phyloP scores from a whole-genome alignment of 345 rosid species.

The Aquilaria yunnanensis region DNA sequence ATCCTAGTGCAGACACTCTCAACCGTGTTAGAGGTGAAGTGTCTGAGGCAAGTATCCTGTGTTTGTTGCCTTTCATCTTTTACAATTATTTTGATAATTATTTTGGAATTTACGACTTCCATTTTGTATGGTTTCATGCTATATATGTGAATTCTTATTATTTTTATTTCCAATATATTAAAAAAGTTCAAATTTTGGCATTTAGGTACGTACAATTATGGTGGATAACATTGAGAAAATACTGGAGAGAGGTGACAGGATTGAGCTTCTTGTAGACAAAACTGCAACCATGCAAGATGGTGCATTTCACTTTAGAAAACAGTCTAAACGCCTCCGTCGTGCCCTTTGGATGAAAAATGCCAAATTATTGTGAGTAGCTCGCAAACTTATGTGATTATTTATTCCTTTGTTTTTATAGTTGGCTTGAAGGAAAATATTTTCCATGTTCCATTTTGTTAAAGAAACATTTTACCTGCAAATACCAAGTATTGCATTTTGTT shows the following conservation, averaged over 20 bases:
- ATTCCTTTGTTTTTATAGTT: slow-evolving; percentile 1
- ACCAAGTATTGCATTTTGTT: no score
- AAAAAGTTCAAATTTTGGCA: not conserved
- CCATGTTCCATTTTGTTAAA: no score
- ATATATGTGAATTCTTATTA: slow-evolving; percentile 1
- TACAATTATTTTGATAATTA: slow-evolving; percentile 2
- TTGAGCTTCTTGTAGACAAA: slow-evolving; percentile 94
- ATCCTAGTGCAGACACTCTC: slow-evolving; percentile 83
- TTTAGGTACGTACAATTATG: slow-evolving; percentile 88
- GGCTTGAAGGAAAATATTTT: no score
- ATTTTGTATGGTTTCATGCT: slow-evolving; percentile 4
- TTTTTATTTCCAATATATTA: not conserved
- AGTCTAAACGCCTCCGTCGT: slow-evolving; percentile 81
- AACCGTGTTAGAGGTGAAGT: slow-evolving; percentile 95
- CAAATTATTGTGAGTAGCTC: slow-evolving; percentile 70
- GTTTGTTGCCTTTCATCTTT: slow-evolving; percentile 1
- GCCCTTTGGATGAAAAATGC: slow-evolving; percentile 99
- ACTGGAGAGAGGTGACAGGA: slow-evolving; percentile 93
- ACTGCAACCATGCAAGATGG: slow-evolving; percentile 94
- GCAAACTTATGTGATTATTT: not conserved
- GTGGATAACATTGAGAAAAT: slow-evolving; percentile 96
- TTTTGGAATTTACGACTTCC: not conserved
- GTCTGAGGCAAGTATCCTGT: slow-evolving; percentile 55
- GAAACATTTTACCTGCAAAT: no score
- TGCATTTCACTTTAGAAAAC: slow-evolving; percentile 91